Conservation (phyloP, 768 basidiomycete genomes). For the Lactarius quietus region DNA sequence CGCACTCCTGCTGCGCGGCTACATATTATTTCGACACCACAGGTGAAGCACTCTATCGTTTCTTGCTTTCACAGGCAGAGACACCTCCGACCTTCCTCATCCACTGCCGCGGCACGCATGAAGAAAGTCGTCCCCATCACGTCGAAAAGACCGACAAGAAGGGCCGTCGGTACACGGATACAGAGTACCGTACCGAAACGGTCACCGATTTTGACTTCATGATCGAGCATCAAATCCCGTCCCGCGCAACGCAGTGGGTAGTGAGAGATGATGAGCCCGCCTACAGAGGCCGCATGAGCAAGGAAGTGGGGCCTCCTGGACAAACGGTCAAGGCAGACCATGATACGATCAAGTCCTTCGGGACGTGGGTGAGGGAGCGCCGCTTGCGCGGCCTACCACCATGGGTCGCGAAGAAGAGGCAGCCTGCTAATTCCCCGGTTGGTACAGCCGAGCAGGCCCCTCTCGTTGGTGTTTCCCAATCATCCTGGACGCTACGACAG, state of each 20-base stretch:
- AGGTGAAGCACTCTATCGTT: slow-evolving; percentile 74
- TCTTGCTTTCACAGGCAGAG: slow-evolving; percentile 56
- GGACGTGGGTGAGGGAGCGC: slow-evolving; percentile 46
- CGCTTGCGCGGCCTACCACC: slow-evolving; percentile 49
- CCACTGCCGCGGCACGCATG: slow-evolving; percentile 52
- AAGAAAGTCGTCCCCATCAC: slow-evolving; percentile 48
- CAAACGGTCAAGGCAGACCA: slow-evolving; percentile 40
- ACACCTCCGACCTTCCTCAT: slow-evolving; percentile 45
- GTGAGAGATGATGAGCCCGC: slow-evolving; percentile 60
- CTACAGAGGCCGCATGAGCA: slow-evolving; percentile 60
- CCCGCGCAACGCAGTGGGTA: slow-evolving; percentile 51
- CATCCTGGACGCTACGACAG: slow-evolving; percentile 32
- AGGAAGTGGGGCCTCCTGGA: slow-evolving; percentile 46
- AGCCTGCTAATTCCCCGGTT: neutral
- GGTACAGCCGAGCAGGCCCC: slow-evolving; percentile 6
- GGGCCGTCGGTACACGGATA: slow-evolving; percentile 36
- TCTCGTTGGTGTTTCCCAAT: slow-evolving; percentile 23
- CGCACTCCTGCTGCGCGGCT: slow-evolving; percentile 13
- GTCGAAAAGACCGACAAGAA: slow-evolving; percentile 38
- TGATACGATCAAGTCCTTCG: slow-evolving; percentile 41
- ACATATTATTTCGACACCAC: neutral
- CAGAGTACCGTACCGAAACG: slow-evolving; percentile 54
- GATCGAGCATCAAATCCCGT: slow-evolving; percentile 47
- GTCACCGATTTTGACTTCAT: slow-evolving; percentile 68
- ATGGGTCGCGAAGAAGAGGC: slow-evolving; percentile 36